Conservation (phyloP, 2,329 filamentous ascomycete species). For the Fusarium nelsonii region DNA sequence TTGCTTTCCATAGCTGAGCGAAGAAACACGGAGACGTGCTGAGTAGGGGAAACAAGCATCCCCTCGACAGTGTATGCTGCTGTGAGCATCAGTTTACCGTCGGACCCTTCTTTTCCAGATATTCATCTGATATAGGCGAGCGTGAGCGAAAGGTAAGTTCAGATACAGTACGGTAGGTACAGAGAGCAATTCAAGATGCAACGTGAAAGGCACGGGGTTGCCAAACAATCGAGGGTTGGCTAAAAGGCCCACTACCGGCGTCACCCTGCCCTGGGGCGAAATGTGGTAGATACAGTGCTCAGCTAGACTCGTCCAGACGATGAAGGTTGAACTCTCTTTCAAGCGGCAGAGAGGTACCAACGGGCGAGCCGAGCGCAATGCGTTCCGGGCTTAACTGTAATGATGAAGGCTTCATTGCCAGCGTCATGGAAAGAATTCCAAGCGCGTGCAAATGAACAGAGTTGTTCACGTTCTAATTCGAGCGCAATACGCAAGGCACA, state of each 20-base stretch:
- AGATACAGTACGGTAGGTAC: not conserved
- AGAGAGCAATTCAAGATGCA: slow-evolving; percentile 21
- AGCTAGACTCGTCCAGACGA: slow-evolving; percentile 28
- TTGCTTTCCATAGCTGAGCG: not conserved
- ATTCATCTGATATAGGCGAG: slow-evolving; percentile 2
- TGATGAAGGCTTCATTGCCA: not conserved
- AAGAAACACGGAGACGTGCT: not conserved
- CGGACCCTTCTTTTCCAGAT: not conserved
- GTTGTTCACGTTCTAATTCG: slow-evolving; percentile 7
- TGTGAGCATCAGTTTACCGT: not conserved
- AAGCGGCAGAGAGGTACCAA: slow-evolving; percentile 22
- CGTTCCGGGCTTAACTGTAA: slow-evolving; percentile 32
- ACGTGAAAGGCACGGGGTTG: slow-evolving; percentile 40
- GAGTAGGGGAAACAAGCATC: not conserved
- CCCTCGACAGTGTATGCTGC: not conserved
- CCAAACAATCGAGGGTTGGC: slow-evolving; percentile 42
- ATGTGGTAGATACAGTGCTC: slow-evolving; percentile 10
- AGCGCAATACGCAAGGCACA: not conserved
- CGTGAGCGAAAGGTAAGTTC: not conserved
- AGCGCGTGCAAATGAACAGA: slow-evolving; percentile 2
- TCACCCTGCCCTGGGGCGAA: slow-evolving; percentile 40
- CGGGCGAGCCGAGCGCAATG: slow-evolving; percentile 20
- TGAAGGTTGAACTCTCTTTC: slow-evolving; percentile 37
- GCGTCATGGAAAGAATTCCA: not conserved
- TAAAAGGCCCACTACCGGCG: slow-evolving; percentile 34